Percentiles rank a stretch among this genome's conserved stretches.
These are phyloP conservation scores for Monosporozyma yasuniensis DNA, from an alignment of 805 yeast species.

Conservation along the genomic window DNA sequence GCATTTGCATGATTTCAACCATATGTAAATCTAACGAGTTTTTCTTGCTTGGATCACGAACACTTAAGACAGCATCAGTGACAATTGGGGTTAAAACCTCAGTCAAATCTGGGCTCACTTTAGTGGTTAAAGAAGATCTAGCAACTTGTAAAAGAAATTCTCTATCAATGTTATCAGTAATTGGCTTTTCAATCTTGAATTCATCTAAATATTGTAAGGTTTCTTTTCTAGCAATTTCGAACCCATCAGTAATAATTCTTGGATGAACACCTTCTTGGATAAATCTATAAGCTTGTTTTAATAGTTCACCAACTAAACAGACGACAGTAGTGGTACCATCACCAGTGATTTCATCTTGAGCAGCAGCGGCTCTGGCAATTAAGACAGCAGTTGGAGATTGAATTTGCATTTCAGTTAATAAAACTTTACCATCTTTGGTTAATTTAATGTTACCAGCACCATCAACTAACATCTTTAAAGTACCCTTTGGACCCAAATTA, in stretches of 20 bases:
- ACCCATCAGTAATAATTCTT: slow-evolving; percentile 87
- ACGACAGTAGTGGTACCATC: slow-evolving; percentile 98
- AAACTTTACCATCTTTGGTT: slow-evolving; percentile 94
- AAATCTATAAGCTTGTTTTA: slow-evolving; percentile 89
- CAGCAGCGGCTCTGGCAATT: slow-evolving; percentile 96
- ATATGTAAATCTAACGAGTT: slow-evolving; percentile 77
- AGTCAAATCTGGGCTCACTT: slow-evolving; percentile 67
- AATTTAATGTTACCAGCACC: slow-evolving; percentile 93
- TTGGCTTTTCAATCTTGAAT: slow-evolving; percentile 43
- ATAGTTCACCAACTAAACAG: slow-evolving; percentile 83
- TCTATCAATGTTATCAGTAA: slow-evolving; percentile 51
- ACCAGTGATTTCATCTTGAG: slow-evolving; percentile 98
- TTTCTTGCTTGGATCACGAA: slow-evolving; percentile 40
- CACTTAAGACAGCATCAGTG: slow-evolving; percentile 87
- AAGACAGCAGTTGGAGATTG: slow-evolving; percentile 82
- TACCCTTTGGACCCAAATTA: slow-evolving; percentile 94
- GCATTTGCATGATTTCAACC: slow-evolving; percentile 98
- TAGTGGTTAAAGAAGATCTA: slow-evolving; percentile 78
- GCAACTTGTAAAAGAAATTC: slow-evolving; percentile 90
- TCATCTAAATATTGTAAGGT: slow-evolving; percentile 59
- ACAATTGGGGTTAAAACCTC: slow-evolving; percentile 87
- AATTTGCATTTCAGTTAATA: slow-evolving; percentile 93
- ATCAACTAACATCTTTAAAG: slow-evolving; percentile 91
- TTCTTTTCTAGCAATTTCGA: slow-evolving; percentile 78
- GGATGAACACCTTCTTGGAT: slow-evolving; percentile 95